phyloP scores from a whole-genome alignment of 345 rosid species.

The Combretum micranthum region DNA sequence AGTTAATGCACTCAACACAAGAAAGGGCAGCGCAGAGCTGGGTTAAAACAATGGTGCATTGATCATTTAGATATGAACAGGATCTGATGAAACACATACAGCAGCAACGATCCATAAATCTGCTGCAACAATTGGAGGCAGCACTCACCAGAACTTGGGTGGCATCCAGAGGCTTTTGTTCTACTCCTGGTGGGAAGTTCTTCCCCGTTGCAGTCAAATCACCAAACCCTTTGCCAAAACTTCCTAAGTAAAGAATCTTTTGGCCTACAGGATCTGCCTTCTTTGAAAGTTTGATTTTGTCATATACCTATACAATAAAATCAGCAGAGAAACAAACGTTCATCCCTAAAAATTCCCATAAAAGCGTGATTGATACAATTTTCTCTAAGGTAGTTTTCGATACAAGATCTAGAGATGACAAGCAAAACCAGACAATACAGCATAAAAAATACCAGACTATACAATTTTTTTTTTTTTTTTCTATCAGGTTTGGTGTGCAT shows the following conservation, averaged over 20 bases:
- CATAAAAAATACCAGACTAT: too few species aligned
- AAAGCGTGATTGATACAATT: neutral
- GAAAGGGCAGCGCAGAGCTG: conserved; percentile 71
- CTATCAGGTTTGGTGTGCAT: too few species aligned
- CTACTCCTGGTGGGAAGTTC: conserved; percentile 51
- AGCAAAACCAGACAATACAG: too few species aligned
- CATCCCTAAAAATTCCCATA: neutral
- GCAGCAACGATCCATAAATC: conserved; percentile 42
- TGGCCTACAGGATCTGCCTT: conserved; percentile 20
- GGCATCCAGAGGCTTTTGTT: conserved; percentile 51
- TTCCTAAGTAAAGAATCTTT: conserved; percentile 31
- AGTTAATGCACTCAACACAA: conserved; percentile 62
- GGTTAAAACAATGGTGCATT: conserved; percentile 42
- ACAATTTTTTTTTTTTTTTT: too few species aligned
- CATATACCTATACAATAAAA: conserved; percentile 15
- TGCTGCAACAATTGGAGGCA: conserved; percentile 44
- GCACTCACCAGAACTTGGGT: conserved; percentile 52
- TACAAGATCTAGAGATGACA: too few species aligned
- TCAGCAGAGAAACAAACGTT: neutral
- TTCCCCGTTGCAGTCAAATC: conserved; percentile 49
- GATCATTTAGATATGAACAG: conserved; percentile 49
- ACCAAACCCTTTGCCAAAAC: conserved; percentile 63
- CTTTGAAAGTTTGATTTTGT: conserved; percentile 23
- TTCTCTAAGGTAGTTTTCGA: too few species aligned
- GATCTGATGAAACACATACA: conserved; percentile 80